Evolutionary conservation across 306 rosid species (phyloP).

Genomic region (Senna tora): DNA sequence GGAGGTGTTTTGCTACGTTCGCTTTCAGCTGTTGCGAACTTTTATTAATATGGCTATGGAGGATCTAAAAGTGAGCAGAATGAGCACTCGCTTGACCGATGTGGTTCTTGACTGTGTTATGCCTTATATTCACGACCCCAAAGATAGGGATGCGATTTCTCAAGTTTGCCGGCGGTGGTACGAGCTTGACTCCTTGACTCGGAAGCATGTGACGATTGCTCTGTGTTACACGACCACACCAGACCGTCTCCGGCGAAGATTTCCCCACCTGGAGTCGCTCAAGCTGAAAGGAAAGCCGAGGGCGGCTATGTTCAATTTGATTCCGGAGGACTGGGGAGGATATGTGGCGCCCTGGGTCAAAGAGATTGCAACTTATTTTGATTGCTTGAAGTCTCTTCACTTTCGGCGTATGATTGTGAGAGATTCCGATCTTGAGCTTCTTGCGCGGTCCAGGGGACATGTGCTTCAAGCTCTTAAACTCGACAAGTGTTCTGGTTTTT

Average conservation of each 20-base stretch:
- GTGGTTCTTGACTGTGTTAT: slow-evolving; percentile 70
- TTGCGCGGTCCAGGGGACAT: slow-evolving; percentile 67
- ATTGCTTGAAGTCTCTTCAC: slow-evolving; percentile 72
- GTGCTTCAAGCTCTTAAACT: slow-evolving; percentile 70
- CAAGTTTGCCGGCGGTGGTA: slow-evolving; percentile 87
- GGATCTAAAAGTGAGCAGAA: slow-evolving; percentile 35
- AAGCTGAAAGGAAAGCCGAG: slow-evolving; percentile 89
- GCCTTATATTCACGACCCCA: slow-evolving; percentile 79
- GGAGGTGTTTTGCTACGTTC: neutral
- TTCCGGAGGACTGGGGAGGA: slow-evolving; percentile 98
- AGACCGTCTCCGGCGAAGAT: slow-evolving; percentile 65
- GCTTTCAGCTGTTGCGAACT: neutral
- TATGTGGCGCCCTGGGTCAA: slow-evolving; percentile 81
- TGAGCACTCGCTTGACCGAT: slow-evolving; percentile 49
- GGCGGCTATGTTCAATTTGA: slow-evolving; percentile 94
- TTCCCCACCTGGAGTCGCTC: slow-evolving; percentile 77
- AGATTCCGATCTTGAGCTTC: slow-evolving; percentile 78
- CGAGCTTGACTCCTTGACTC: slow-evolving; percentile 81
- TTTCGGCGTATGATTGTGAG: slow-evolving; percentile 93
- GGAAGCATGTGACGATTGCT: slow-evolving; percentile 96
- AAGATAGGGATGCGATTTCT: slow-evolving; percentile 81
- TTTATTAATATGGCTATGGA: slow-evolving; percentile 46
- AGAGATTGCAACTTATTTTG: slow-evolving; percentile 65
- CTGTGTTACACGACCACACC: slow-evolving; percentile 91
- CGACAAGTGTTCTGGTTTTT: slow-evolving; percentile 93